These are phyloP conservation scores for Macrophomina tecta DNA, from an alignment of 2,329 filamentous ascomycete genomes.

Conservation along the genomic window DNA sequence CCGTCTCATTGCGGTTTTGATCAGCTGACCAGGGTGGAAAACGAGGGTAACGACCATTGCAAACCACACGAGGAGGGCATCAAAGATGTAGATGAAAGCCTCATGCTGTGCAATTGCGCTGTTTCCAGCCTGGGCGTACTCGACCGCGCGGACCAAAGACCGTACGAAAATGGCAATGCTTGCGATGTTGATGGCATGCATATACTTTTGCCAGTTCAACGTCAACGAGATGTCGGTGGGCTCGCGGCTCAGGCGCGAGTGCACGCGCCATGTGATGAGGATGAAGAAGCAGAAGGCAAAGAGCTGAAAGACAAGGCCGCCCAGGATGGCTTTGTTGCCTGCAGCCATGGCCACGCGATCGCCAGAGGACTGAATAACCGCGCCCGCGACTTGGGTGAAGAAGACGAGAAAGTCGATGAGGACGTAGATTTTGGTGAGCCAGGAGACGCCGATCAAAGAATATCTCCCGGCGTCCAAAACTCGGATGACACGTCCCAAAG, in stretches of 20 bases:
- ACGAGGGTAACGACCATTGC: constrained; percentile 50
- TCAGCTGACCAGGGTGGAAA: constrained; percentile 42
- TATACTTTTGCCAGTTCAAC: constrained; percentile 38
- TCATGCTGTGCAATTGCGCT: constrained; percentile 54
- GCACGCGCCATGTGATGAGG: constrained; percentile 39
- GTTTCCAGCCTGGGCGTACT: constrained; percentile 53
- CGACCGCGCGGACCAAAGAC: constrained; percentile 53
- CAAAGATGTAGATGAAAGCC: constrained; percentile 55
- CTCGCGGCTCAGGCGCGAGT: constrained; percentile 32
- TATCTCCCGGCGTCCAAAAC: constrained; percentile 41
- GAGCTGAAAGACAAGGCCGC: constrained; percentile 57
- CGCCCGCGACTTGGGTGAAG: constrained; percentile 42
- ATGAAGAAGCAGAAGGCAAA: constrained; percentile 59
- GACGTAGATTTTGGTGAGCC: constrained; percentile 52
- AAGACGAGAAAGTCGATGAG: constrained; percentile 49
- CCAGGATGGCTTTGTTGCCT: constrained; percentile 49
- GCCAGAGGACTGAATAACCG: background rate
- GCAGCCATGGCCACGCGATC: background rate
- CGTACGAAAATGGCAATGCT: constrained; percentile 57
- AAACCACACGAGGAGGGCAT: constrained; percentile 52
- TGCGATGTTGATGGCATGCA: constrained; percentile 52
- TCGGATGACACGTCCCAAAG: constrained; percentile 49
- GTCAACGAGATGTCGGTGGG: constrained; percentile 29
- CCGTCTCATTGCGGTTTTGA: background rate
- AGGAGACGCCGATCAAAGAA: constrained; percentile 42